Conservation (phyloP, 2,329 filamentous ascomycete genomes). For the Nannizziopsis arthrosporioides region DNA sequence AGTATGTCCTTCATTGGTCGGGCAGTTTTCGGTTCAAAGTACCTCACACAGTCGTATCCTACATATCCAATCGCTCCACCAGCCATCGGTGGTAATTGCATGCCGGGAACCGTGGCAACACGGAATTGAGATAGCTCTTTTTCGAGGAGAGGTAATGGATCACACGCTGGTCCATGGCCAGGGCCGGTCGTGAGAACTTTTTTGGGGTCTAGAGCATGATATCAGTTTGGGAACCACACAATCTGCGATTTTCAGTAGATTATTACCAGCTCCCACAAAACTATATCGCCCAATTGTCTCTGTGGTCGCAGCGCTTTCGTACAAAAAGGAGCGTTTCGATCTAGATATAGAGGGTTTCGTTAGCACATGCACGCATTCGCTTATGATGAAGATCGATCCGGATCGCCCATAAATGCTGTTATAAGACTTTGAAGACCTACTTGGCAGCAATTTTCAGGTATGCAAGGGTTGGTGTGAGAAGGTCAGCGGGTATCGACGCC, state of each 20-base stretch:
- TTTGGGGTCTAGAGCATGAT: constrained; percentile 40
- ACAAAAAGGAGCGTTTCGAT: constrained; percentile 79
- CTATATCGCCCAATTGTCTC: constrained; percentile 91
- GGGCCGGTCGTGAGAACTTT: constrained; percentile 81
- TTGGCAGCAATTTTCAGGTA: constrained; percentile 81
- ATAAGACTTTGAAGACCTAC: constrained; percentile 35
- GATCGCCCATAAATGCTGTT: neutral
- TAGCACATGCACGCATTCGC: neutral
- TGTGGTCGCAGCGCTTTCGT: constrained; percentile 83
- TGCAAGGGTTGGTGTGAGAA: constrained; percentile 86
- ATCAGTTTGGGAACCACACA: neutral
- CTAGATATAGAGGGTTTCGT: constrained; percentile 18
- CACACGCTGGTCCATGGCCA: constrained; percentile 69
- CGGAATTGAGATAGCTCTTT: constrained; percentile 65
- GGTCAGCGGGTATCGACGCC: constrained; percentile 77
- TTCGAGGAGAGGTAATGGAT: constrained; percentile 75
- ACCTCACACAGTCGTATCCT: constrained; percentile 91
- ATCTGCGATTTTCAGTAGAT: neutral
- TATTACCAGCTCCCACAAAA: constrained; percentile 69
- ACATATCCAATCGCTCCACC: constrained; percentile 94
- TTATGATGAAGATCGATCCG: constrained; percentile 9
- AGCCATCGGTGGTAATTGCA: constrained; percentile 73
- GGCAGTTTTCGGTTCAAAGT: constrained; percentile 95
- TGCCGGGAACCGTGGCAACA: constrained; percentile 69
- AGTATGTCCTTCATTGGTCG: constrained; percentile 79